These are phyloP conservation scores for Chiua virens DNA, from an alignment of 768 basidiomycete genomes.

Conservation along the genomic window DNA sequence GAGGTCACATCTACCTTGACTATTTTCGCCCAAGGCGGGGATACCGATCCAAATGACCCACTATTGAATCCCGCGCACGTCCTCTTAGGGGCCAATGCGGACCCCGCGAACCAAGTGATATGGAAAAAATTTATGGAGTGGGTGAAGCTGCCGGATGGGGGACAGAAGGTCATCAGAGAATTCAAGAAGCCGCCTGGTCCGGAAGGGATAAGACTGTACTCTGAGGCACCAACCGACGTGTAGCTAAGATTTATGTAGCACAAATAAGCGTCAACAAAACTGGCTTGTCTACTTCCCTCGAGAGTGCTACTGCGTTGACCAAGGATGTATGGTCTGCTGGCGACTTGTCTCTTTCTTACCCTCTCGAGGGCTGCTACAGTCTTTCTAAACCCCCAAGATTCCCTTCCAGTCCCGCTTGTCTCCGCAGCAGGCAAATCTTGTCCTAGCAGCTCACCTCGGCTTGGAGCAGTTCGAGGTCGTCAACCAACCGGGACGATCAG, in stretches of 20 bases:
- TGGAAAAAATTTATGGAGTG: constrained; percentile 44
- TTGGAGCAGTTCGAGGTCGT: constrained; percentile 63
- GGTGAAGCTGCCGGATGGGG: constrained; percentile 40
- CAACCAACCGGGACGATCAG: constrained; percentile 29
- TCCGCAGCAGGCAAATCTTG: constrained; percentile 55
- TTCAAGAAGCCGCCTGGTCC: constrained; percentile 33
- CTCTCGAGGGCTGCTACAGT: constrained; percentile 54
- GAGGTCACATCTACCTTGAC: constrained; percentile 32
- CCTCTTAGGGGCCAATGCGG: constrained; percentile 35
- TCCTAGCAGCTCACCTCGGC: constrained; percentile 68
- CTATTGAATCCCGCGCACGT: constrained; percentile 51
- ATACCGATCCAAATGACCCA: constrained; percentile 37
- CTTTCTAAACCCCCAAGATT: constrained; percentile 53
- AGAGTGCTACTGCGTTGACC: neutral
- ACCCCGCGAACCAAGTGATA: constrained; percentile 26
- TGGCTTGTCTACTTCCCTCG: neutral
- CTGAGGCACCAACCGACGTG: constrained; percentile 23
- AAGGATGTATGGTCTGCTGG: constrained; percentile 24
- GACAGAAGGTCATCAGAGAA: constrained; percentile 41
- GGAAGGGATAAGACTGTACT: constrained; percentile 32
- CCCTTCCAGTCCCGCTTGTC: constrained; percentile 42
- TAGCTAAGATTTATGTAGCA: neutral
- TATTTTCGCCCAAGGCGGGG: constrained; percentile 43
- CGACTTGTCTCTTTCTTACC: constrained; percentile 29
- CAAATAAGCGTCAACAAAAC: constrained; percentile 25